Evolutionary conservation across 2,329 filamentous ascomycete species (phyloP).

Genomic region (Trichoderma gracile): DNA sequence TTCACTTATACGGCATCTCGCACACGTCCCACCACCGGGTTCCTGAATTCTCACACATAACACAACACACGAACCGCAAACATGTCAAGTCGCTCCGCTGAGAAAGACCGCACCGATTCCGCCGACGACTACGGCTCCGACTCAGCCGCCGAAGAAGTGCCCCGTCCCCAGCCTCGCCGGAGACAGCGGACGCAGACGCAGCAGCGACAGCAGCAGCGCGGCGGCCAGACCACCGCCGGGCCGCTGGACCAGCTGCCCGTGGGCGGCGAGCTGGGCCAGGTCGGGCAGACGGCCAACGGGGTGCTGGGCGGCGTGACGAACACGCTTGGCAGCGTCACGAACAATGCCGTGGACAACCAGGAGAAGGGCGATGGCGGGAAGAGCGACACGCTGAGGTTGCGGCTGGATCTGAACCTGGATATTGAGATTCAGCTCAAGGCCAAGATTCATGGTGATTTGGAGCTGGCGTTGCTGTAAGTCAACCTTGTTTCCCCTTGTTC

Average conservation of each 20-base stretch:
- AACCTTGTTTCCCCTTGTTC: not conserved
- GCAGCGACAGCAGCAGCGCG: not conserved
- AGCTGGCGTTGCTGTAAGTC: slow-evolving; percentile 66
- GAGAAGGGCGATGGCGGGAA: slow-evolving; percentile 45
- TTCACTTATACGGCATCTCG: not conserved
- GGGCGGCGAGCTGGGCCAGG: slow-evolving; percentile 39
- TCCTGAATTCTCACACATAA: no score
- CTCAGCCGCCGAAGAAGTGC: slow-evolving; percentile 23
- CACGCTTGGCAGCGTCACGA: slow-evolving; percentile 45
- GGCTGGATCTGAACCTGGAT: slow-evolving; percentile 78
- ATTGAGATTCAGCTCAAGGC: slow-evolving; percentile 85
- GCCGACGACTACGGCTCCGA: slow-evolving; percentile 17
- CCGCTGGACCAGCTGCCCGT: slow-evolving; percentile 41
- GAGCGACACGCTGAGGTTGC: slow-evolving; percentile 61
- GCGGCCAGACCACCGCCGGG: not conserved
- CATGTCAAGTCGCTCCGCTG: slow-evolving; percentile 19
- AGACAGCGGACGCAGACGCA: slow-evolving; percentile 8
- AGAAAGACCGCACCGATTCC: slow-evolving; percentile 23
- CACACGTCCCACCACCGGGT: not conserved
- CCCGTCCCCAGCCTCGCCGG: slow-evolving; percentile 15
- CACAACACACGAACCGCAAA: not conserved
- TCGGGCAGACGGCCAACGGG: slow-evolving; percentile 41
- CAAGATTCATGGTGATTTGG: slow-evolving; percentile 81
- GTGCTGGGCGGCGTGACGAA: slow-evolving; percentile 44
- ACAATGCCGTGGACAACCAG: slow-evolving; percentile 41